These are phyloP conservation scores for Aspergillus cejpii DNA, from an alignment of 2,329 filamentous ascomycete genomes.

Conservation along the genomic window DNA sequence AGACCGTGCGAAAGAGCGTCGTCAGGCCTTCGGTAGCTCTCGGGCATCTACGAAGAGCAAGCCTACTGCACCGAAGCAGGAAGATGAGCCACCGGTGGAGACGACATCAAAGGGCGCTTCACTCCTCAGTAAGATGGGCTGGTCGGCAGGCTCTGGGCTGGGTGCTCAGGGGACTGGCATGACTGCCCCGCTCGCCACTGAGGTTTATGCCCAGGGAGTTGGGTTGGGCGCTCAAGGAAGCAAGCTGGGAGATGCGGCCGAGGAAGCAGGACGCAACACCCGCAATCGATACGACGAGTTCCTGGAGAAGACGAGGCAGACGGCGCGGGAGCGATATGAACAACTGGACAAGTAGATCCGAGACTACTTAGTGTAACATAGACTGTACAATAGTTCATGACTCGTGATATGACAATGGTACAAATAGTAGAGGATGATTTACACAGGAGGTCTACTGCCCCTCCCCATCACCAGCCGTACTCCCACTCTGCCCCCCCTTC, in stretches of 20 bases:
- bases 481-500: slow-evolving; percentile 1
- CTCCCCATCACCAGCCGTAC: background rate
- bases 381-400: slow-evolving; percentile 3
- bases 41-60: slow-evolving; percentile 19
- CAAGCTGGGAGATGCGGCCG: slow-evolving; percentile 44
- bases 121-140: slow-evolving; percentile 48
- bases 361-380: background rate
- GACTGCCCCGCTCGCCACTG: slow-evolving; percentile 43
- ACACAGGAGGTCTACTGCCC: background rate
- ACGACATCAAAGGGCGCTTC: slow-evolving; percentile 45
- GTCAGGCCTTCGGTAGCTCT: slow-evolving; percentile 38
- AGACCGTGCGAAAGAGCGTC: slow-evolving; percentile 43
- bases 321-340: slow-evolving; percentile 44
- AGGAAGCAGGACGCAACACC: slow-evolving; percentile 45
- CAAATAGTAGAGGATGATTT: background rate
- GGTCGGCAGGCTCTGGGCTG: slow-evolving; percentile 43
- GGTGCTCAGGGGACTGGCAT: slow-evolving; percentile 46
- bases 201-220: slow-evolving; percentile 46
- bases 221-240: slow-evolving; percentile 46
- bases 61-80: slow-evolving; percentile 25
- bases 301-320: slow-evolving; percentile 43
- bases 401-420: slow-evolving; percentile 1
- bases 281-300: slow-evolving; percentile 45
- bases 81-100: slow-evolving; percentile 25
- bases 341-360: slow-evolving; percentile 27